A percentile compares a stretch with the other conserved stretches of the same genome.
phyloP scores from a whole-genome alignment of 768 basidiomycete genomes.

The Xerocomus spinulosus region DNA sequence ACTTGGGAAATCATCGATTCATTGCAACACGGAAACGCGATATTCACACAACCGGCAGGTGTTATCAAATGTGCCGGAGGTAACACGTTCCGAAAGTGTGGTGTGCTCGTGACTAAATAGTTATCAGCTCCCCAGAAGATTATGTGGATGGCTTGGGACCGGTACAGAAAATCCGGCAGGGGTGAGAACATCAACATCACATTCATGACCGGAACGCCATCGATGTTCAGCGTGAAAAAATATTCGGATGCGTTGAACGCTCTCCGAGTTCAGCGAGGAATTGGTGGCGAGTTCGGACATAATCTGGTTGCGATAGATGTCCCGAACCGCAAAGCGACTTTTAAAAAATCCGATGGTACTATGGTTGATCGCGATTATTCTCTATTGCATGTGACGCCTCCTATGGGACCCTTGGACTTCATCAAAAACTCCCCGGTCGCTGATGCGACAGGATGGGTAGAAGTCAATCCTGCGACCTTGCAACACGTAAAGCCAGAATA shows the following conservation, averaged over 20 bases:
- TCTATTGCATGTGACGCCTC: slow-evolving; percentile 82
- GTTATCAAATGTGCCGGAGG: slow-evolving; percentile 93
- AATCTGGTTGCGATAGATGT: slow-evolving; percentile 76
- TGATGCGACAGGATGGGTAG: slow-evolving; percentile 85
- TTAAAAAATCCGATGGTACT: slow-evolving; percentile 72
- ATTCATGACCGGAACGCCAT: slow-evolving; percentile 88
- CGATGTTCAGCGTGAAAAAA: slow-evolving; percentile 97
- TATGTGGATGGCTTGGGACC: slow-evolving; percentile 97
- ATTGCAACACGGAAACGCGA: slow-evolving; percentile 71
- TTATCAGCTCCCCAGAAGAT: slow-evolving; percentile 80
- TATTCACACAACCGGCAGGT: slow-evolving; percentile 94
- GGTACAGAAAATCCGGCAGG: slow-evolving; percentile 59
- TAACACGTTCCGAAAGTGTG: slow-evolving; percentile 21
- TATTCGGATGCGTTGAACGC: slow-evolving; percentile 84
- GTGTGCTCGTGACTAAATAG: slow-evolving; percentile 4
- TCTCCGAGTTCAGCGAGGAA: slow-evolving; percentile 71
- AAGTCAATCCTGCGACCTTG: slow-evolving; percentile 75
- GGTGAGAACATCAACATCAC: slow-evolving; percentile 56
- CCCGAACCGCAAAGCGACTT: slow-evolving; percentile 72
- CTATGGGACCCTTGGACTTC: slow-evolving; percentile 83
- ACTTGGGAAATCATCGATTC: slow-evolving; percentile 78
- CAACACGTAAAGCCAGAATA: slow-evolving; percentile 79
- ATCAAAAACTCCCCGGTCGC: slow-evolving; percentile 75
- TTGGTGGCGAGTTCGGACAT: slow-evolving; percentile 78
- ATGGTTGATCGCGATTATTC: slow-evolving; percentile 73